Conservation (phyloP, 768 basidiomycete species). For the Mycena rosella region DNA sequence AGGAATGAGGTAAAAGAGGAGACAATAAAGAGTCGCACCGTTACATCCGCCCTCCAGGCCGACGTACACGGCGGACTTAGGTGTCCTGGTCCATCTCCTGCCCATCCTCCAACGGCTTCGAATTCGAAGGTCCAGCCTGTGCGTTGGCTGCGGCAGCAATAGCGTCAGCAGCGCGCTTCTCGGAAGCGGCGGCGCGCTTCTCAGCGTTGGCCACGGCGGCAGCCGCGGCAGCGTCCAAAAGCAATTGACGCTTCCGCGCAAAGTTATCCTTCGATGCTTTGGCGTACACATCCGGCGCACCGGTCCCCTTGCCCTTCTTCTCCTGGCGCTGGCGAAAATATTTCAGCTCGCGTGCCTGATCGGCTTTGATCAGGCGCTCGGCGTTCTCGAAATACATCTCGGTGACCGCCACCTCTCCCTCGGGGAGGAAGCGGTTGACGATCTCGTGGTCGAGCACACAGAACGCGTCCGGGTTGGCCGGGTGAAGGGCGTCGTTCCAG, state of each 20-base stretch:
- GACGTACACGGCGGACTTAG: background rate
- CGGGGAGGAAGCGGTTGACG: background rate
- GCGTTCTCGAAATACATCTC: background rate
- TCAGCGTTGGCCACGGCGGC: too few relatives aligned
- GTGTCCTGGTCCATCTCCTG: background rate
- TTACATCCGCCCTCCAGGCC: background rate
- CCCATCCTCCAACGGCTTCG: too few relatives aligned
- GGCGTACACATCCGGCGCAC: background rate
- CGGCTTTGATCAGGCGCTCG: background rate
- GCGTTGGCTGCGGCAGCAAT: too few relatives aligned
- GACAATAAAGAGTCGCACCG: background rate
- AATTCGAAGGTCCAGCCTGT: too few relatives aligned
- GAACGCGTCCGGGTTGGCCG: background rate
- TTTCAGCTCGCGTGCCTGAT: background rate
- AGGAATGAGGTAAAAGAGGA: too few relatives aligned
- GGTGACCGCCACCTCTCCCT: background rate
- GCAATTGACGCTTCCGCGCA: background rate
- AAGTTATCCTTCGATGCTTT: background rate
- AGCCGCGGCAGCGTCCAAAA: too few relatives aligned
- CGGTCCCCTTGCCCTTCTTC: background rate
- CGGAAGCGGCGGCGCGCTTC: too few relatives aligned
- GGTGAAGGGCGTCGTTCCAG: background rate
- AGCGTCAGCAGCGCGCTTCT: too few relatives aligned
- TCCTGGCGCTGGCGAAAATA: background rate
- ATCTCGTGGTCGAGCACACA: conserved; percentile 4